Conservation (phyloP, 257 asterid genomes). For the Solanum clarkiae region DNA sequence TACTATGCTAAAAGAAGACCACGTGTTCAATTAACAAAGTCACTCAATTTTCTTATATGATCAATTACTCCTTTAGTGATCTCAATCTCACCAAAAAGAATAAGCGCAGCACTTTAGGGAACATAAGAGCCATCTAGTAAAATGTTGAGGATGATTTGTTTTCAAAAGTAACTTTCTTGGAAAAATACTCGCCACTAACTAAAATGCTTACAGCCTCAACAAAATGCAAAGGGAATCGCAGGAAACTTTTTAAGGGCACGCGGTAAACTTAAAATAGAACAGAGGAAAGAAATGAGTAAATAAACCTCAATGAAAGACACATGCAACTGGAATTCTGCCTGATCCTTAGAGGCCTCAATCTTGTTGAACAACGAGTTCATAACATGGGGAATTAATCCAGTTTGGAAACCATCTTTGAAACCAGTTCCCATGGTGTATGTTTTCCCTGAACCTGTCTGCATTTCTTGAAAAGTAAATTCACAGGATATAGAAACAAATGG, state of each 20-base stretch:
- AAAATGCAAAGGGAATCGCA: background rate
- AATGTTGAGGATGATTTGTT: background rate
- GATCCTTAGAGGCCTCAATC: constrained; percentile 70
- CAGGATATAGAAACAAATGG: background rate
- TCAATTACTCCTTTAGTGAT: background rate
- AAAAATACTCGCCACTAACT: background rate
- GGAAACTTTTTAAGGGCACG: background rate
- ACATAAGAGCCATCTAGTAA: background rate
- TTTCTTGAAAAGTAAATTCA: constrained; percentile 1
- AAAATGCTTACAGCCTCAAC: background rate
- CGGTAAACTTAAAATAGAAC: background rate
- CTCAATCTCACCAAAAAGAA: background rate
- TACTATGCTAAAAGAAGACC: background rate
- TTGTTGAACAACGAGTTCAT: constrained; percentile 81
- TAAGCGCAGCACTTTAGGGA: background rate
- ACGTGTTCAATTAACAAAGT: background rate
- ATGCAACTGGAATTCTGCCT: constrained; percentile 82
- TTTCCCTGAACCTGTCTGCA: constrained; percentile 98
- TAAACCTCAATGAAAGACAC: constrained; percentile 94
- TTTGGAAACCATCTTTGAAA: constrained; percentile 69
- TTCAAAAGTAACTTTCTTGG: background rate
- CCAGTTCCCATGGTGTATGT: constrained; percentile 97
- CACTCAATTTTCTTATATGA: background rate
- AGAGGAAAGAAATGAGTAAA: background rate
- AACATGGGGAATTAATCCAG: constrained; percentile 83